A percentile compares a stretch with the other conserved stretches of the same genome.
Conservation (phyloP, 139 green algal species). For the Closterium sp. region DNA sequence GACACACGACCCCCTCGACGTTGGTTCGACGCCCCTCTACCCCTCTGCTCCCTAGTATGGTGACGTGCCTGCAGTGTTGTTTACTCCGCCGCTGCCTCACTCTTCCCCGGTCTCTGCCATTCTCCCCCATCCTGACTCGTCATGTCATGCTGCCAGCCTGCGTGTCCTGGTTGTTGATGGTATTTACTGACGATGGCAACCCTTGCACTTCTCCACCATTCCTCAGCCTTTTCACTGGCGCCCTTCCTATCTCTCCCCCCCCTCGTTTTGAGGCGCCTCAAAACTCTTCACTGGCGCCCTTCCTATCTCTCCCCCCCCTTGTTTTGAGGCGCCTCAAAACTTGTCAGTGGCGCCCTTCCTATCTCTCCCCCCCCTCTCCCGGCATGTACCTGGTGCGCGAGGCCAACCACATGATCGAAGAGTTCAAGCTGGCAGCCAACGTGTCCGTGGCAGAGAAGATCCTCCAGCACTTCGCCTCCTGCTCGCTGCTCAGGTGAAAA, state of each 20-base stretch:
- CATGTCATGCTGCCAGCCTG: too few relatives aligned
- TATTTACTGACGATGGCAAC: too few relatives aligned
- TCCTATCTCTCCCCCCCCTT: not conserved
- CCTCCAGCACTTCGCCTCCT: constrained; percentile 56
- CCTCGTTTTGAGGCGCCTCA: too few relatives aligned
- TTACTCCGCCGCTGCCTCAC: not conserved
- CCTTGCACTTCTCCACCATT: too few relatives aligned
- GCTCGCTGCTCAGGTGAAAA: constrained; percentile 46
- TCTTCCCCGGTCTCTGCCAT: not conserved
- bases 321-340: too few relatives aligned
- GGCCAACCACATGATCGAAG: constrained; percentile 97
- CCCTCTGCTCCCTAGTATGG: not conserved
- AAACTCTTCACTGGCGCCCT: too few relatives aligned
- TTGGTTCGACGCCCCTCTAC: constrained; percentile 55
- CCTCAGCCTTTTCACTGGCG: too few relatives aligned
- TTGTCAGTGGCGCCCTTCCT: too few relatives aligned
- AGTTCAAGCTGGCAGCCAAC: constrained; percentile 98
- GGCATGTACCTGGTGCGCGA: constrained; percentile 88
- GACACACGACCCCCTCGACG: constrained; percentile 87
- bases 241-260: too few relatives aligned
- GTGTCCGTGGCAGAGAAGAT: constrained; percentile 83
- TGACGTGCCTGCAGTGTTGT: too few relatives aligned
- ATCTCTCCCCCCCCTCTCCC: not conserved
- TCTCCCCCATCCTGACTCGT: too few relatives aligned
- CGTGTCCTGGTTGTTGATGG: too few relatives aligned